Conservation (phyloP, 2,329 filamentous ascomycete species). For the Xylariales sp. region DNA sequence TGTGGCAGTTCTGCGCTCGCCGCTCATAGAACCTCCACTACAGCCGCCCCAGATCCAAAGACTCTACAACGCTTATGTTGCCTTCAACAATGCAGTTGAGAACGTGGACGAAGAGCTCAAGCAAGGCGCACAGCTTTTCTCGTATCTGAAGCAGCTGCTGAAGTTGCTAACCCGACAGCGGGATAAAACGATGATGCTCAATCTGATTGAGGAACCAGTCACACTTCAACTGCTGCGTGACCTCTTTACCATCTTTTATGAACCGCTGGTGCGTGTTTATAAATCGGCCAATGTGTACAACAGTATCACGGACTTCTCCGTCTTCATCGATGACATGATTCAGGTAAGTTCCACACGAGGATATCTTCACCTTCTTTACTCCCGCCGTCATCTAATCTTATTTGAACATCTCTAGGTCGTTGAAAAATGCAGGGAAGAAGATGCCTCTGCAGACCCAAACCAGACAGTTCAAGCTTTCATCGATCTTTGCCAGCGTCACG, state of each 20-base stretch:
- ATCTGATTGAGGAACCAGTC: slow-evolving; percentile 93
- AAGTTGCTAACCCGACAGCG: slow-evolving; percentile 88
- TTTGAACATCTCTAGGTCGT: slow-evolving; percentile 46
- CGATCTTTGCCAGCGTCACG: slow-evolving; percentile 89
- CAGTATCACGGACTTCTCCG: slow-evolving; percentile 92
- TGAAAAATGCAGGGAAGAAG: slow-evolving; percentile 63
- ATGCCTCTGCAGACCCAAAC: slow-evolving; percentile 92
- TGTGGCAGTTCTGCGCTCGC: slow-evolving; percentile 77
- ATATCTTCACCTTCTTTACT: no score
- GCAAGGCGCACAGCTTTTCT: slow-evolving; percentile 87
- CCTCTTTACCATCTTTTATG: slow-evolving; percentile 97
- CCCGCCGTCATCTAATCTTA: background rate
- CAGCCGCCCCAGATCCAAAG: slow-evolving; percentile 72
- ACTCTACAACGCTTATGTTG: slow-evolving; percentile 91
- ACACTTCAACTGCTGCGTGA: slow-evolving; percentile 95
- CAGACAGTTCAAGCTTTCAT: slow-evolving; percentile 98
- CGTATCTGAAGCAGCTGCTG: slow-evolving; percentile 88
- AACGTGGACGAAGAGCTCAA: slow-evolving; percentile 85
- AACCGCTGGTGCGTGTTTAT: slow-evolving; percentile 93
- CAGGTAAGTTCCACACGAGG: slow-evolving; percentile 43
- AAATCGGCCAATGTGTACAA: slow-evolving; percentile 98
- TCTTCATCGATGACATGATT: slow-evolving; percentile 91
- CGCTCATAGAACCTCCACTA: slow-evolving; percentile 68
- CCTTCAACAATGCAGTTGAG: slow-evolving; percentile 92
- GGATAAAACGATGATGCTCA: slow-evolving; percentile 96